Percentiles rank a stretch among this genome's conserved stretches.
These are phyloP conservation scores for Podaxis mareebaensis DNA, from an alignment of 768 basidiomycete species.

Conservation along the genomic window DNA sequence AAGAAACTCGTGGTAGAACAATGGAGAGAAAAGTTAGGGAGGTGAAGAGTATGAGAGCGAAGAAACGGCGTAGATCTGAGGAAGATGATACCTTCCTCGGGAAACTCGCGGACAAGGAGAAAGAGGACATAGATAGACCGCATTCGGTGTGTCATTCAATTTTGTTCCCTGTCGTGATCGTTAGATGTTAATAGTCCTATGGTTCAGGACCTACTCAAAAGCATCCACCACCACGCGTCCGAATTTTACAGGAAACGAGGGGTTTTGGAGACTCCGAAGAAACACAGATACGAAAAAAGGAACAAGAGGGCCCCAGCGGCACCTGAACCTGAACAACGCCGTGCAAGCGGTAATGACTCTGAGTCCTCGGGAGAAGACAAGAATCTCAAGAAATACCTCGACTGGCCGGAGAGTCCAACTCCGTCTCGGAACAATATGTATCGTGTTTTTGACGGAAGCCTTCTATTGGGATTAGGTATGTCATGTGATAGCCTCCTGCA, in stretches of 20 bases:
- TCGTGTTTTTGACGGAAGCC: constrained; percentile 3
- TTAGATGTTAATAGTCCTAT: background rate
- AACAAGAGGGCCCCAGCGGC: background rate
- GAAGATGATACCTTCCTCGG: background rate
- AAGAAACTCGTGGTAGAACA: background rate
- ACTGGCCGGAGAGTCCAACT: background rate
- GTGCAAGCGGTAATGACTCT: background rate
- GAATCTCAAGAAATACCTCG: background rate
- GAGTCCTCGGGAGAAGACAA: background rate
- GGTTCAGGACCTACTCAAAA: background rate
- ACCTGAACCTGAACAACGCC: background rate
- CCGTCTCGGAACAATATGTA: constrained; percentile 1
- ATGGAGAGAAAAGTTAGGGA: background rate
- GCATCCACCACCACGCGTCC: background rate
- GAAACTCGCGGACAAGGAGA: background rate
- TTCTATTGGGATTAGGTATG: background rate
- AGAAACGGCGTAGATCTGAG: background rate
- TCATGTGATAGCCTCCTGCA: too few species aligned
- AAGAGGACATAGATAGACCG: background rate
- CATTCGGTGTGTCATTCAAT: background rate
- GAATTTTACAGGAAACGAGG: background rate
- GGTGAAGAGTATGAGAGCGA: background rate
- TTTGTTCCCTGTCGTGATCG: background rate
- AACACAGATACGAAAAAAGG: constrained; percentile 1
- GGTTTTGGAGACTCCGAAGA: background rate